Evolutionary conservation across 116 monocot genomes (phyloP), one percentile per base, ranked within the genome.

Genomic region (Posidonia oceanica): DNA sequence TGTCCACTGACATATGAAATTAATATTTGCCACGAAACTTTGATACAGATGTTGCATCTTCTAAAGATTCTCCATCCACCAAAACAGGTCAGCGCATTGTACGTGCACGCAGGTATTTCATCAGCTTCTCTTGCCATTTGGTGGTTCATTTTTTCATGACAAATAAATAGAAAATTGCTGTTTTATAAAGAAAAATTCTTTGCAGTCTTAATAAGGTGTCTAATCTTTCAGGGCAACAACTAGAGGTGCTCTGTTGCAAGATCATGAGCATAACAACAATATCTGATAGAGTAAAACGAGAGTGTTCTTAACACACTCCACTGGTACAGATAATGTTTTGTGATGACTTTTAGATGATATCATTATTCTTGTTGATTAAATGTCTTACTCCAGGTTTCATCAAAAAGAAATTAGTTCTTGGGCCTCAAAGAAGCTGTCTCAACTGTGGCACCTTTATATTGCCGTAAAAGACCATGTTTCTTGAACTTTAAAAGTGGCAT

Each of bases 91-190:
- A 82, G 52, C 72, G 73, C 61, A 68, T 72, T 71, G 87, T 71
- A 16, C 90, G 75, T 29, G 73, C 71, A 18, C 83, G 87, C 60
- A 90, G 94, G 94, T 85, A 62, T 6, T 41, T 18, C 12, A 41
- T 70, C 2, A 41, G 18, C 14, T 71, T 21, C 15, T 11, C 70
- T 20, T 36, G 17, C 29, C 14, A 36, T 54, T 59, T 72, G 14
- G 44, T 54, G 4, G 3, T 8, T 41, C 36, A 17, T 55, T n/a
- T n/a, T 20, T 38, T 15, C 56, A 54, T 55, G 14, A 15, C 8
- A 69, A 29, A 1, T 70, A 5, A 3, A 41, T 58, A 14, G 11
- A 13, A 18, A 61, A 38, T 66, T 8, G 14, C 36, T 63, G 37
- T 14, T 44, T 17, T 66, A 8, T 48, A 18, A 66, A 18, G 0